Percentiles rank a stretch among this genome's conserved stretches.
These are phyloP conservation scores for Diaporthe vaccinii DNA, from an alignment of 2,329 filamentous ascomycete species.

Conservation along the genomic window DNA sequence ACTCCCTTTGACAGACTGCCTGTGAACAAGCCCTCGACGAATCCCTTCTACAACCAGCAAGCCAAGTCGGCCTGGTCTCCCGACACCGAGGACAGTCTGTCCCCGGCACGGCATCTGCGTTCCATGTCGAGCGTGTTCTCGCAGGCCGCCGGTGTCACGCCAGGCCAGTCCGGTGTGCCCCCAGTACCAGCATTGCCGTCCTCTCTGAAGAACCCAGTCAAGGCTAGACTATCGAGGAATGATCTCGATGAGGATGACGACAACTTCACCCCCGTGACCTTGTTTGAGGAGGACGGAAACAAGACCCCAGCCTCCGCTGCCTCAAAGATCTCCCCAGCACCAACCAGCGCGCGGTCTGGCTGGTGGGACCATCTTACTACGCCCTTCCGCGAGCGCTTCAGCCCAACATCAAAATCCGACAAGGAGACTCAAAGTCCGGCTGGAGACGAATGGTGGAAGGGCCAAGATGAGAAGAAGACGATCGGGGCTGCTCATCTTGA, in stretches of 20 bases:
- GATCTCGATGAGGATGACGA: constrained; percentile 64
- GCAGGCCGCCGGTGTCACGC: constrained; percentile 58
- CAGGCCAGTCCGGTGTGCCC: constrained; percentile 58
- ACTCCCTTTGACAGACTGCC: constrained; percentile 52
- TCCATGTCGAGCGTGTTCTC: constrained; percentile 74
- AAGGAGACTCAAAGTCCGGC: constrained; percentile 46
- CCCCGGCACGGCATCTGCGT: constrained; percentile 57
- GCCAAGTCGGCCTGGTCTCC: constrained; percentile 71
- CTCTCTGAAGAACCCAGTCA: constrained; percentile 52
- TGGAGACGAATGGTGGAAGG: constrained; percentile 56
- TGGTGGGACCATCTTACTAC: constrained; percentile 86
- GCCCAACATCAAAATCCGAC: constrained; percentile 50
- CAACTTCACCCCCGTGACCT: constrained; percentile 70
- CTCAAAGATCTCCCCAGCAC: constrained; percentile 57
- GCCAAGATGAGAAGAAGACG: constrained; percentile 45
- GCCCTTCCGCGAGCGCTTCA: constrained; percentile 69
- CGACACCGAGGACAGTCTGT: constrained; percentile 67
- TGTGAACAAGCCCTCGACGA: constrained; percentile 43
- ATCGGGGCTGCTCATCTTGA: constrained; percentile 23
- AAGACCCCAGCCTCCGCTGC: constrained; percentile 53
- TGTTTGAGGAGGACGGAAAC: constrained; percentile 78
- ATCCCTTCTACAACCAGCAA: constrained; percentile 49
- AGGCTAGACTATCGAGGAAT: constrained; percentile 39
- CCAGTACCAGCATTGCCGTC: constrained; percentile 72
- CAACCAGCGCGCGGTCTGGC: constrained; percentile 72